Evolutionary conservation across 805 yeast species (phyloP).

Genomic region (Hanseniaspora valbyensis): DNA sequence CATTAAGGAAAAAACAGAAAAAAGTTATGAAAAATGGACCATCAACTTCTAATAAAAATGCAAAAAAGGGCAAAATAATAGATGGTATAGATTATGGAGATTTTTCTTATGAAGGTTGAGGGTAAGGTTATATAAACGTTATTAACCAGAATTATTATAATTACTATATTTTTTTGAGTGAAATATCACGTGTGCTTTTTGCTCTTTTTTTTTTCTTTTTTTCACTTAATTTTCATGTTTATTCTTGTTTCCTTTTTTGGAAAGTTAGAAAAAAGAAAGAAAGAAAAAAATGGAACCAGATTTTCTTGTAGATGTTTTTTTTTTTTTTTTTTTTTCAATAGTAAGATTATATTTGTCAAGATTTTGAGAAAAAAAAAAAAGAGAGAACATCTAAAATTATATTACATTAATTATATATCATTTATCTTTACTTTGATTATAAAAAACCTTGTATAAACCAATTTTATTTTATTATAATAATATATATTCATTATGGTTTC

Average conservation of each 20-base stretch:
- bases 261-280: no score
- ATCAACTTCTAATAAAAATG: conserved; percentile 7
- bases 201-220: not conserved
- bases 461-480: no score
- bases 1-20: conserved; percentile 19
- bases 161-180: no score
- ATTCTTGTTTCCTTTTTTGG: not conserved
- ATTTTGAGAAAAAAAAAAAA: no score
- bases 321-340: no score
- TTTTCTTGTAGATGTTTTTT: not conserved
- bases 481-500: conserved; percentile 17
- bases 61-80: conserved; percentile 9
- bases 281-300: not conserved
- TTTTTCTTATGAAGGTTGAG: conserved; percentile 3
- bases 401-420: no score
- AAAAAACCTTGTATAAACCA: no score
- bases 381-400: no score
- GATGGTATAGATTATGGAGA: conserved; percentile 11
- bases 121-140: conserved; percentile 10
- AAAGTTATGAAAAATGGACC: conserved; percentile 17
- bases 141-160: no score
- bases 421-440: no score
- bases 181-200: not conserved
- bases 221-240: not conserved
- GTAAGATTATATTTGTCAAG: no score